Conservation (phyloP, 441 rosid species). For the Populus trichocarpa region DNA sequence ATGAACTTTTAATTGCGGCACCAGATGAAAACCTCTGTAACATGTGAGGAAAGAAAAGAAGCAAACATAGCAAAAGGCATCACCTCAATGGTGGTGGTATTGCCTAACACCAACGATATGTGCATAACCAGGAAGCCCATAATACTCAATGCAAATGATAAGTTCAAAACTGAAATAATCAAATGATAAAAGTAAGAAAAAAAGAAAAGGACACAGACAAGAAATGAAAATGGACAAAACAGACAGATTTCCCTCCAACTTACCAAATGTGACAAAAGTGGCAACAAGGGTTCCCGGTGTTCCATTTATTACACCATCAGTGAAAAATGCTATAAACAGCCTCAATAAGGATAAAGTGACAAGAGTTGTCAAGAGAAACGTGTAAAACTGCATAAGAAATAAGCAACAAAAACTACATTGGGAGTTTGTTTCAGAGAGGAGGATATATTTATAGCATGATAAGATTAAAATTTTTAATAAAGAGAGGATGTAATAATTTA, state of each 20-base stretch:
- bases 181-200: slow-evolving; percentile 7
- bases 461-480: too few species aligned
- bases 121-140: slow-evolving; percentile 89
- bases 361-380: slow-evolving; percentile 80
- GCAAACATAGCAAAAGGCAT: slow-evolving; percentile 7
- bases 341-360: slow-evolving; percentile 66
- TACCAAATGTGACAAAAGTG: slow-evolving; percentile 72
- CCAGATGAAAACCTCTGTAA: neutral
- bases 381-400: slow-evolving; percentile 66
- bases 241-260: slow-evolving; percentile 11
- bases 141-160: slow-evolving; percentile 77
- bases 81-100: slow-evolving; percentile 91
- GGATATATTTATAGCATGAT: neutral
- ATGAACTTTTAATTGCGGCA: neutral
- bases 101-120: slow-evolving; percentile 50
- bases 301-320: slow-evolving; percentile 67
- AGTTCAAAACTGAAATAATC: slow-evolving; percentile 61
- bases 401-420: slow-evolving; percentile 9
- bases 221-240: neutral
- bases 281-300: slow-evolving; percentile 68
- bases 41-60: neutral
- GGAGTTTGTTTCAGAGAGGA: neutral
- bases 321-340: slow-evolving; percentile 66
- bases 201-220: slow-evolving; percentile 7
- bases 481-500: neutral